Evolutionary conservation across 1,139 yeast species (phyloP).

Genomic region (Sugiyamaella xylanicola): DNA sequence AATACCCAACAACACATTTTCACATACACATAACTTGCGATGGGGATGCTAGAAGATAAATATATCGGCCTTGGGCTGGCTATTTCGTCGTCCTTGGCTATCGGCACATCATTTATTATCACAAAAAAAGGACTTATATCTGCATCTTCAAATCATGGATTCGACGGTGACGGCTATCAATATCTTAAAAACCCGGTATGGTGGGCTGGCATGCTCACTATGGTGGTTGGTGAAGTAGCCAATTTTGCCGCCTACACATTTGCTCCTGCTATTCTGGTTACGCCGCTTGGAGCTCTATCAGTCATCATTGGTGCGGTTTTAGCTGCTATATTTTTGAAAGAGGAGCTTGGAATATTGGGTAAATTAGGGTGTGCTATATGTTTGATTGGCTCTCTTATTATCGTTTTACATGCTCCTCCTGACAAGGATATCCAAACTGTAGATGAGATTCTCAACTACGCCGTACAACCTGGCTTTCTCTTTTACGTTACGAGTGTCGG

Average conservation of each 20-base stretch:
- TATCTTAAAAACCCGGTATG: conserved; percentile 84
- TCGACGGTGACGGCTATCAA: conserved; percentile 57
- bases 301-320: conserved; percentile 87
- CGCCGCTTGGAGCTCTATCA: conserved; percentile 88
- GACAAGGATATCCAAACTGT: conserved; percentile 88
- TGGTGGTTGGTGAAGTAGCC: conserved; percentile 92
- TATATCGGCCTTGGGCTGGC: conserved; percentile 90
- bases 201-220: conserved; percentile 93
- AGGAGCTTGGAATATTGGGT: conserved; percentile 86
- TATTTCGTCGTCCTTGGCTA: conserved; percentile 83
- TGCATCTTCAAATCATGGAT: conserved; percentile 66
- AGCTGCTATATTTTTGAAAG: conserved; percentile 82
- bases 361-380: conserved; percentile 94
- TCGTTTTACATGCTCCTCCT: conserved; percentile 89
- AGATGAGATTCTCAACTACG: conserved; percentile 81
- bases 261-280: conserved; percentile 91
- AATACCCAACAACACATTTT: too few relatives aligned
- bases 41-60: conserved; percentile 61
- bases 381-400: conserved; percentile 84
- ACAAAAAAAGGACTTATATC: conserved; percentile 85
- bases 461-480: conserved; percentile 77
- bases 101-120: conserved; percentile 86
- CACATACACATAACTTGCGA: too few relatives aligned
- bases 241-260: conserved; percentile 94
- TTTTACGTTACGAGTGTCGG: conserved; percentile 64